Percentiles rank a stretch among this genome's conserved stretches.
Evolutionary conservation across 2,329 filamentous ascomycete species (phyloP).

Genomic region (Cladobotryum mycophilum): DNA sequence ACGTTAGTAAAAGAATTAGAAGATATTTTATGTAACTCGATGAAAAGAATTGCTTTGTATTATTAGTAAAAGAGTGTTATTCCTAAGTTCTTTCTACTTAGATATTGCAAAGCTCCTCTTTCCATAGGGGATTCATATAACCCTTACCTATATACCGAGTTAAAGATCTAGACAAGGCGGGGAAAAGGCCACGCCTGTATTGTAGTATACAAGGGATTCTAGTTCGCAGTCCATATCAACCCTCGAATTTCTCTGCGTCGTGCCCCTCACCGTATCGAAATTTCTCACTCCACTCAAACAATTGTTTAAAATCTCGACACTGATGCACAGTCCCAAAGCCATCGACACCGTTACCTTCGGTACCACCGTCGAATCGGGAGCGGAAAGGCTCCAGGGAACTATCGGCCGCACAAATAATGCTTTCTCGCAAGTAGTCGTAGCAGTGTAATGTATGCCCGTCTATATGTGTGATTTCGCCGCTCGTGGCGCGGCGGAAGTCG

Average conservation of each 20-base stretch:
- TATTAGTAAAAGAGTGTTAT: too few species aligned
- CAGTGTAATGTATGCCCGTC: conserved; percentile 1
- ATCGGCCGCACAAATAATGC: conserved; percentile 3
- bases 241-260: conserved; percentile 3
- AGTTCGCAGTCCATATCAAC: too few species aligned
- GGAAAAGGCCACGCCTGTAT: too few species aligned
- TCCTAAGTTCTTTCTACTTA: too few species aligned
- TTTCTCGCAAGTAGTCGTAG: conserved; percentile 3
- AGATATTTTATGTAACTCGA: too few species aligned
- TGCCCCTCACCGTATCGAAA: conserved; percentile 2
- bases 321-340: conserved; percentile 5
- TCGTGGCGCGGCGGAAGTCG: neutral
- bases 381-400: conserved; percentile 1
- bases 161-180: too few species aligned
- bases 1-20: too few species aligned
- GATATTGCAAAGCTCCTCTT: too few species aligned
- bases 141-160: too few species aligned
- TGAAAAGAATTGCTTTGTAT: too few species aligned
- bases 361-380: conserved; percentile 3
- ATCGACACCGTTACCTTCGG: conserved; percentile 2
- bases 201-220: too few species aligned
- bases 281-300: conserved; percentile 5
- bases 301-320: neutral
- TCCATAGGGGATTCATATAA: too few species aligned
- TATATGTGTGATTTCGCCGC: neutral